Percentiles rank a stretch among this genome's conserved stretches.
Evolutionary conservation across 139 green algal species (phyloP).

Genomic region (Tetradesmus obliquus): DNA sequence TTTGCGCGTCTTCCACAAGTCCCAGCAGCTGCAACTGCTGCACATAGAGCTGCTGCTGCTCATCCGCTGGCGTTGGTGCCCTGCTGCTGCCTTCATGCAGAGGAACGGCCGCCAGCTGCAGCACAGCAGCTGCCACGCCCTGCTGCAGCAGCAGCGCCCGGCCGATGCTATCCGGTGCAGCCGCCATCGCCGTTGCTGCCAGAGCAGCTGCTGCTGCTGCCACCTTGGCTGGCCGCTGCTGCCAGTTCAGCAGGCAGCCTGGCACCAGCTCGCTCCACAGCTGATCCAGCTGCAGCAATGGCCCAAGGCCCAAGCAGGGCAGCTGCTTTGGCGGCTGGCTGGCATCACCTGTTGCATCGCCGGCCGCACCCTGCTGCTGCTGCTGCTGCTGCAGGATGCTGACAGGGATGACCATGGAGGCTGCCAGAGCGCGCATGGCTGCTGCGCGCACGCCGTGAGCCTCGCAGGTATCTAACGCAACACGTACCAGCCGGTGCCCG

Average conservation of each 20-base stretch:
- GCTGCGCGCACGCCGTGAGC: conserved; percentile 53
- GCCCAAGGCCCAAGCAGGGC: conserved; percentile 28
- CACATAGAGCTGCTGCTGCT: background rate
- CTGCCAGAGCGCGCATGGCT: conserved; percentile 52
- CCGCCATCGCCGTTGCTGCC: conserved; percentile 18
- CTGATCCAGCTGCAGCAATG: conserved; percentile 47
- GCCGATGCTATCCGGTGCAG: conserved; percentile 14
- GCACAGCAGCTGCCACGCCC: background rate
- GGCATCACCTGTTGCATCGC: background rate
- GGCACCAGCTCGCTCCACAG: conserved; percentile 52
- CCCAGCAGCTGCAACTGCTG: conserved; percentile 12
- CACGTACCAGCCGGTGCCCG: conserved; percentile 31
- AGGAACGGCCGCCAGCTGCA: background rate
- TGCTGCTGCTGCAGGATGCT: background rate
- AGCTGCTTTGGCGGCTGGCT: conserved; percentile 18
- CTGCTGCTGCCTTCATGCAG: background rate
- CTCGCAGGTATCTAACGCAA: conserved; percentile 27
- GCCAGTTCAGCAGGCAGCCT: background rate
- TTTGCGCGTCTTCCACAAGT: background rate
- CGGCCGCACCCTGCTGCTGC: background rate
- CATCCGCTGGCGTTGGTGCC: background rate
- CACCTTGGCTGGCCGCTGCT: background rate
- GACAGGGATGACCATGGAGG: conserved; percentile 26
- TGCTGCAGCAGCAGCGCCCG: conserved; percentile 19
- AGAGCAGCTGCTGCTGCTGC: conserved; percentile 26